Base-by-base conservation (phyloP, 2,329 filamentous ascomycete species). In the Penicillium sp. region DNA sequence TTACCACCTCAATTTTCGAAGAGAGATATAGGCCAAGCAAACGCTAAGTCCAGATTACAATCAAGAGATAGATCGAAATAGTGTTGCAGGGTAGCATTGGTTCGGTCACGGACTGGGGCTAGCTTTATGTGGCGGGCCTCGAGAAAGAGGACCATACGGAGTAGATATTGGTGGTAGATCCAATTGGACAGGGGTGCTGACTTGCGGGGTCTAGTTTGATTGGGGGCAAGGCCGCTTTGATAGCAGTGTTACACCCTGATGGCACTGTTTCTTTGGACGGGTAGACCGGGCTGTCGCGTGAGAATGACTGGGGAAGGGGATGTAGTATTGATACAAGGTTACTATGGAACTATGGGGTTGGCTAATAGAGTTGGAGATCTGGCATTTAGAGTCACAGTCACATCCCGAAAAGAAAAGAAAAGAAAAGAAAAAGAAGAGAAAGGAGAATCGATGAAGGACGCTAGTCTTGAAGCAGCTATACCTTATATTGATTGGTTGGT, bases 241-340 rank as follows among this genome's bases (percentile, higher is more conserved):
- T 66, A 61, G 55, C 36, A 63, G 60, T 59, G 64, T 66, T 64
- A 61, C 64, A 66, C 58, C 29, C 21, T 41, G 48, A 58, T 62
- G 60, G 52, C 25, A 62, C 60, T 51, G 55, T 57, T 7, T 48
- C 55, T 41, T 43, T 55, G 27, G 8, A 17, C 33, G 7, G n/a
- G 12, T 17, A 38, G 12, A 15, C 8, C 27, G 21, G 50, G 43
- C 36, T 36, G 42, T 56, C 47, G 43, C 50, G 33, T 43, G 45
- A 13, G 31, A 43, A 43, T n/a, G n/a, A 19, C 29, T n/a, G 50
- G 51, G 33, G 19, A 7, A n/a, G 8, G 35, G n/a, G 31, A 36
- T 21, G 54, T 52, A 33, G 54, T 56, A 56, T 56, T 38, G 31
- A 6, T 33, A 33, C 43, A 31, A 31, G 42, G 51, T 54, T 49